Percentiles rank a stretch among this genome's conserved stretches.
These are phyloP conservation scores for Kodamaea lidongshanica DNA, from an alignment of 805 yeast species.

Conservation along the genomic window DNA sequence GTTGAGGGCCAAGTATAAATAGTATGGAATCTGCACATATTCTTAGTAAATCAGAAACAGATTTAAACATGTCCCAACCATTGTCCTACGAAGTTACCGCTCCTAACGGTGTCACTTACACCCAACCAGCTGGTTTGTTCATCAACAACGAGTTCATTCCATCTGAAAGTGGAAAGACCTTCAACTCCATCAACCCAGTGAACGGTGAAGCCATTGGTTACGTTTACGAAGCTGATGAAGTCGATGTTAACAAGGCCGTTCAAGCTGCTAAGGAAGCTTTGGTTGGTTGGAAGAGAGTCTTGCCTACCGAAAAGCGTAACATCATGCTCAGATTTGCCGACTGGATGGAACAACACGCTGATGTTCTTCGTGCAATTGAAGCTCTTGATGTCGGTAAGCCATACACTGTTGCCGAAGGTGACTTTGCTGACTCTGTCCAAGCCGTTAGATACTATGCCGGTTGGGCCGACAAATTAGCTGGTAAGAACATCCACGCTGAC, in stretches of 20 bases:
- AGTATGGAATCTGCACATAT: not conserved
- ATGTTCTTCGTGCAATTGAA: constrained; percentile 33
- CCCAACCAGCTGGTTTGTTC: constrained; percentile 59
- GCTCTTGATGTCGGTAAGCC: constrained; percentile 48
- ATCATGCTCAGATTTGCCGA: constrained; percentile 35
- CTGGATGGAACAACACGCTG: constrained; percentile 26
- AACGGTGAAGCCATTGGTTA: constrained; percentile 39
- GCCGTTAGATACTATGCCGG: constrained; percentile 53
- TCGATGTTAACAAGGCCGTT: constrained; percentile 39
- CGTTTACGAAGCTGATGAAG: constrained; percentile 37
- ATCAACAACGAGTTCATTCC: constrained; percentile 49
- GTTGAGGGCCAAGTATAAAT: constrained; percentile 4
- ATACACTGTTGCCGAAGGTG: constrained; percentile 42
- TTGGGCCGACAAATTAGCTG: constrained; percentile 55
- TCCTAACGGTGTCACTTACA: constrained; percentile 46
- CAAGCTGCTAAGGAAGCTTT: constrained; percentile 34
- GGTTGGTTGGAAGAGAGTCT: constrained; percentile 41
- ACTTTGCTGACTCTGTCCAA: constrained; percentile 41
- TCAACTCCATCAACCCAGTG: constrained; percentile 39
- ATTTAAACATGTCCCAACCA: constrained; percentile 27
- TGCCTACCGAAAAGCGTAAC: constrained; percentile 38
- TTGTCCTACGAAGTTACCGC: constrained; percentile 35
- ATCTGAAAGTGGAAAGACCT: constrained; percentile 29
- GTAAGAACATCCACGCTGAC: constrained; percentile 38
- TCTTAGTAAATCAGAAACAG: constrained; percentile 1